These are phyloP conservation scores for Cutaneotrichosporon sp. DNA, from an alignment of 1,284 basidiomycete species.

Conservation along the genomic window DNA sequence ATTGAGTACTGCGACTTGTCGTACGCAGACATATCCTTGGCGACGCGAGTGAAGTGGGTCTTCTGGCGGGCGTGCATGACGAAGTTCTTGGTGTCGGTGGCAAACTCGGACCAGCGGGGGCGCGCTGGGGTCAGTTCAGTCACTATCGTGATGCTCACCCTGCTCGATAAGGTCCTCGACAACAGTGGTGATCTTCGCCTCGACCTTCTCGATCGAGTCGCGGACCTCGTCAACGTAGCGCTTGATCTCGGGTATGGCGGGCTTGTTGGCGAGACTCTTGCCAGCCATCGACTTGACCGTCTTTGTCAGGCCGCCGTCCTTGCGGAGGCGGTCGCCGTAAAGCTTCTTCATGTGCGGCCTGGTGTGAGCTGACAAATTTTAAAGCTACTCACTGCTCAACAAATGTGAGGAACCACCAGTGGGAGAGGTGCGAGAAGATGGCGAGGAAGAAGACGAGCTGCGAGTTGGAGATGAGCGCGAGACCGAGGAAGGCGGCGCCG, in stretches of 20 bases:
- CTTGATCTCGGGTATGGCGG: conserved; percentile 68
- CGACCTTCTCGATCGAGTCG: conserved; percentile 91
- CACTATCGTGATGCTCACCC: conserved; percentile 60
- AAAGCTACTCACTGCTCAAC: conserved; percentile 76
- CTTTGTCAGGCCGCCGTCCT: conserved; percentile 95
- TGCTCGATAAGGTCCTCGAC: conserved; percentile 90
- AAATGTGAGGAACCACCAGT: conserved; percentile 86
- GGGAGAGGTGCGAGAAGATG: conserved; percentile 75
- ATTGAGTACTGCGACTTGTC: conserved; percentile 78
- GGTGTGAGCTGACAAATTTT: conserved; percentile 1
- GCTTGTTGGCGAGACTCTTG: conserved; percentile 61
- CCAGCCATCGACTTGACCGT: conserved; percentile 89
- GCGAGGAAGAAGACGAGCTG: conserved; percentile 84
- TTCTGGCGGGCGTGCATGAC: conserved; percentile 88
- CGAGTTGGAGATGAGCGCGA: conserved; percentile 85
- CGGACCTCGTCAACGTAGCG: conserved; percentile 85
- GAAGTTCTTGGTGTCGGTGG: conserved; percentile 88
- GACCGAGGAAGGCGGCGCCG: conserved; percentile 90
- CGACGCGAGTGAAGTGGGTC: conserved; percentile 83
- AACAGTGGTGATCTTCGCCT: conserved; percentile 83
- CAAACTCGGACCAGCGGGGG: conserved; percentile 71
- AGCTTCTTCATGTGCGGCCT: conserved; percentile 97
- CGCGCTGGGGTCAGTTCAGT: conserved; percentile 53
- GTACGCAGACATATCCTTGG: conserved; percentile 74
- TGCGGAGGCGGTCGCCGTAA: conserved; percentile 87